Evolutionary conservation across 2,329 filamentous ascomycete genomes (phyloP).

Genomic region (Fusarium avenaceum): DNA sequence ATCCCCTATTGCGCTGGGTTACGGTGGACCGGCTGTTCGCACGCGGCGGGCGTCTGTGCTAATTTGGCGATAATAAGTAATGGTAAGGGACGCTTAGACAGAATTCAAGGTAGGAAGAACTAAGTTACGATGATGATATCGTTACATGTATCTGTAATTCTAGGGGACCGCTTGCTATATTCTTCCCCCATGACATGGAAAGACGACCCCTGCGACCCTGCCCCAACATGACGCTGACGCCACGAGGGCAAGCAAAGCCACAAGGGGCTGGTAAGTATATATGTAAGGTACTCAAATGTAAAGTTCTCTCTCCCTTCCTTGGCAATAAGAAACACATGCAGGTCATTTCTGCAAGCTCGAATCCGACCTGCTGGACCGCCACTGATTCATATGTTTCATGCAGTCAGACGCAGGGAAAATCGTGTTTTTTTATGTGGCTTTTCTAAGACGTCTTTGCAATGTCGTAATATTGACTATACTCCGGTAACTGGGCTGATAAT

Average conservation of each 20-base stretch:
- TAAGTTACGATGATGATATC: slow-evolving; percentile 29
- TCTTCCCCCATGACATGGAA: slow-evolving; percentile 4
- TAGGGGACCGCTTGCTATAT: slow-evolving; percentile 12
- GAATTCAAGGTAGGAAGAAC: background rate
- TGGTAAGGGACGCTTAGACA: slow-evolving; percentile 2
- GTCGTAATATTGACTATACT: background rate
- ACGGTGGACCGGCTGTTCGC: slow-evolving; percentile 1
- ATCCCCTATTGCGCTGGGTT: slow-evolving; percentile 30
- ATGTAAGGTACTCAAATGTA: too few relatives aligned
- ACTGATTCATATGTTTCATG: slow-evolving; percentile 33
- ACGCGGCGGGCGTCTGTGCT: background rate
- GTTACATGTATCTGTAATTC: slow-evolving; percentile 26
- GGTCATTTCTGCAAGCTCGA: slow-evolving; percentile 31
- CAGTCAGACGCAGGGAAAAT: slow-evolving; percentile 1
- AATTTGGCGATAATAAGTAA: background rate
- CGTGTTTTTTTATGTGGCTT: background rate
- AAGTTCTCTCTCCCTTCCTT: slow-evolving; percentile 10
- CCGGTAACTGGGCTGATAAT: too few relatives aligned
- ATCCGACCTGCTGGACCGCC: slow-evolving; percentile 19
- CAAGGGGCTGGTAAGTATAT: slow-evolving; percentile 19
- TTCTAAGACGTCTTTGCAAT: background rate
- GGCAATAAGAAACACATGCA: slow-evolving; percentile 16
- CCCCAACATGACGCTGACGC: slow-evolving; percentile 5
- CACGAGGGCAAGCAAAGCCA: slow-evolving; percentile 30
- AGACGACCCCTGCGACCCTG: slow-evolving; percentile 5